Evolutionary conservation across 768 basidiomycete genomes (phyloP).

Genomic region (Arthromyces matolae): DNA sequence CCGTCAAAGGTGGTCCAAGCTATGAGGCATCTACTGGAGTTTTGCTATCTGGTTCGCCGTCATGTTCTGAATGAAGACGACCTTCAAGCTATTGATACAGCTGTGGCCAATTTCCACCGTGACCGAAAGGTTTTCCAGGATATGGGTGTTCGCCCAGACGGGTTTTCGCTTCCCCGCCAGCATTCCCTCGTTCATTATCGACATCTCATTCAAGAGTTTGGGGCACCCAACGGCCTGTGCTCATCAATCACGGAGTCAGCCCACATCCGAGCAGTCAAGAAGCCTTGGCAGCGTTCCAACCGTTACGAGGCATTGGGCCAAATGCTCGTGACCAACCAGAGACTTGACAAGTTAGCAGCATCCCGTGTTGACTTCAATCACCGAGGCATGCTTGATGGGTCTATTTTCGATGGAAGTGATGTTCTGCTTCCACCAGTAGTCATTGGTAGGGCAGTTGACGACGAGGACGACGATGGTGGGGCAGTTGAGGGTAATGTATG

Average conservation of each 20-base stretch:
- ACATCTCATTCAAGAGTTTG: conserved; percentile 19
- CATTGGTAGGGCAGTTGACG: background rate
- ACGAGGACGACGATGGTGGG: conserved; percentile 1
- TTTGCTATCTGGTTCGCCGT: conserved; percentile 22
- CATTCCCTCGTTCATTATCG: conserved; percentile 20
- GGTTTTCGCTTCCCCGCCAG: conserved; percentile 13
- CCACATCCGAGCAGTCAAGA: conserved; percentile 17
- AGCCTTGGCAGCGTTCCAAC: conserved; percentile 16
- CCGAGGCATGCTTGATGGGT: background rate
- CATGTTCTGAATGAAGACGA: conserved; percentile 13
- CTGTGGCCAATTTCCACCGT: conserved; percentile 21
- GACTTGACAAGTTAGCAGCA: conserved; percentile 13
- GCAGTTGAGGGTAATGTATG: background rate
- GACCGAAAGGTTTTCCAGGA: conserved; percentile 21
- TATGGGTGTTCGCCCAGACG: conserved; percentile 1
- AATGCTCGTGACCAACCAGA: conserved; percentile 16
- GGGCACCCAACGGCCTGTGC: conserved; percentile 26
- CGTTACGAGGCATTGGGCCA: conserved; percentile 13
- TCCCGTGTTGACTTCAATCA: conserved; percentile 4
- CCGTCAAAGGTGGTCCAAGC: conserved; percentile 14
- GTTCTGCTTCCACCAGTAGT: background rate
- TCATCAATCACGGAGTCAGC: conserved; percentile 29
- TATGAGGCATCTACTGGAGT: conserved; percentile 23
- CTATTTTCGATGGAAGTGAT: background rate
- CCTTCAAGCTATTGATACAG: conserved; percentile 18